Evolutionary conservation across 2,329 filamentous ascomycete species (phyloP).

Genomic region (Ophiostoma sp.): DNA sequence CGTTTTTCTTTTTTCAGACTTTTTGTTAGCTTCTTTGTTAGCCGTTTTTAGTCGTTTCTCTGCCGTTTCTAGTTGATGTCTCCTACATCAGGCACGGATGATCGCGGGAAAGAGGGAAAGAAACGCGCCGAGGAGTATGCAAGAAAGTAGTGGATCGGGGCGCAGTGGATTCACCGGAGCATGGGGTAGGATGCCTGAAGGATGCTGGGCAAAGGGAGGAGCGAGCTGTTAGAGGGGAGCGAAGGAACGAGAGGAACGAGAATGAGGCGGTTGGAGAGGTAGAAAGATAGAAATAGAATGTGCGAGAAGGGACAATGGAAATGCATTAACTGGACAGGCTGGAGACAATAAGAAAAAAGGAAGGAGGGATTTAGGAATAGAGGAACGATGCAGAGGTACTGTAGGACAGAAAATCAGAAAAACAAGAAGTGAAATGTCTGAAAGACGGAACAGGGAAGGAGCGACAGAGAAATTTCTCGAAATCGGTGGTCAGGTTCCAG

Average conservation of each 20-base stretch:
- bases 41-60: neutral
- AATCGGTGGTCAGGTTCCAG: constrained; percentile 12
- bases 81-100: constrained; percentile 10
- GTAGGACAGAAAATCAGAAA: constrained; percentile 6
- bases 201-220: neutral
- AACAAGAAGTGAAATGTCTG: constrained; percentile 16
- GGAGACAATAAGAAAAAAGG: neutral
- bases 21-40: constrained; percentile 1
- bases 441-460: constrained; percentile 8
- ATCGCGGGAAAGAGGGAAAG: constrained; percentile 7
- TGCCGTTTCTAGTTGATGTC: neutral
- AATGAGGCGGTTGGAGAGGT: neutral
- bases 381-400: neutral
- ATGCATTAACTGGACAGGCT: neutral
- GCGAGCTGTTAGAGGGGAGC: neutral
- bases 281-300: neutral
- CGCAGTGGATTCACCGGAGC: constrained; percentile 12
- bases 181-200: constrained; percentile 9
- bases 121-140: neutral
- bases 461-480: constrained; percentile 19
- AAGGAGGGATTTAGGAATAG: neutral
- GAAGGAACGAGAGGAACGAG: neutral
- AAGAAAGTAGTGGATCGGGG: constrained; percentile 7
- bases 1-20: neutral
- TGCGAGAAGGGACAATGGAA: neutral